phyloP scores from a whole-genome alignment of 2,329 filamentous ascomycete genomes.

The Alternaria panax region DNA sequence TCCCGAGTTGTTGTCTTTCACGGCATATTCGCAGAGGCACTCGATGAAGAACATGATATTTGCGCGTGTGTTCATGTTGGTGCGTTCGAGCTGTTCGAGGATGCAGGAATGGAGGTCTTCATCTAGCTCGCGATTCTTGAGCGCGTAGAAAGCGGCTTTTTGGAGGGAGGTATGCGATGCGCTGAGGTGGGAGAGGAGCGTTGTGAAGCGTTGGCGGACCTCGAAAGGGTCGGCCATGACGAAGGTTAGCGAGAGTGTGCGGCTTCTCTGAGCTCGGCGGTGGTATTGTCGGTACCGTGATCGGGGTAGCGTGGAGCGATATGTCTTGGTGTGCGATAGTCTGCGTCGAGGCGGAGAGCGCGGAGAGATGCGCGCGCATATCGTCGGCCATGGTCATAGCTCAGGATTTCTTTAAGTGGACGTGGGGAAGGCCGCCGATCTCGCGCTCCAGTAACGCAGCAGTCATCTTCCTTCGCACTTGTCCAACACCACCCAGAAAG shows the following conservation, averaged over 20 bases:
- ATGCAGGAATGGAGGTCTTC: constrained; percentile 98
- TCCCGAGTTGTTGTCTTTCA: constrained; percentile 74
- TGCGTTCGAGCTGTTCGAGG: constrained; percentile 91
- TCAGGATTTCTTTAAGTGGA: constrained; percentile 16
- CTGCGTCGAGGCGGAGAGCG: constrained; percentile 12
- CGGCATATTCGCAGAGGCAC: constrained; percentile 86
- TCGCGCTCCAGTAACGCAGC: constrained; percentile 18
- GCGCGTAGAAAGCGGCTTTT: constrained; percentile 92
- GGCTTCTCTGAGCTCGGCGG: background rate
- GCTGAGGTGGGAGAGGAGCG: constrained; percentile 86
- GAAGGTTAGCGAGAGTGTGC: background rate
- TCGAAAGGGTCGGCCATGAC: constrained; percentile 90
- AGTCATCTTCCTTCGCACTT: constrained; percentile 13
- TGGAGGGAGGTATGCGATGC: constrained; percentile 87
- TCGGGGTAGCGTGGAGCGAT: background rate
- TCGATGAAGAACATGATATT: constrained; percentile 99
- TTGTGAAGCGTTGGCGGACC: constrained; percentile 96
- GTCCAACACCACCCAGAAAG: constrained; percentile 12
- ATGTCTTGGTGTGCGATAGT: background rate
- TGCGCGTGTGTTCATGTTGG: constrained; percentile 94
- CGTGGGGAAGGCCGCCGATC: constrained; percentile 22
- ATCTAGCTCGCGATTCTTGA: constrained; percentile 92
- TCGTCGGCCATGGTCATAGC: constrained; percentile 31
- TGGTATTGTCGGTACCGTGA: background rate
- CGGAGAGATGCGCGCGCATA: constrained; percentile 25